phyloP scores from a whole-genome alignment of 805 yeast species.

The Wickerhamiella kazuoi region DNA sequence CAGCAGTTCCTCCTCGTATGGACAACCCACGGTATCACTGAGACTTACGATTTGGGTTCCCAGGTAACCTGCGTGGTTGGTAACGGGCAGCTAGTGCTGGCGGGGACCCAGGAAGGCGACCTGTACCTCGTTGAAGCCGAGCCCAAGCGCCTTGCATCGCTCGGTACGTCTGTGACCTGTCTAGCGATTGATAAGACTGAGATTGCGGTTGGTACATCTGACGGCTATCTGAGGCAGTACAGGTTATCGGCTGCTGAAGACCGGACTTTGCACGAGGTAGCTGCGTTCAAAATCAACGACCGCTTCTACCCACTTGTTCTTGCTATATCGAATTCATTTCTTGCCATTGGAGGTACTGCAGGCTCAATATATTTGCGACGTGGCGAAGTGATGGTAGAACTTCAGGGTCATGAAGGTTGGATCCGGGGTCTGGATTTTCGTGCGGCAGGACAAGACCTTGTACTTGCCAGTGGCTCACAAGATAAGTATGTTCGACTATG shows the following conservation, averaged over 20 bases:
- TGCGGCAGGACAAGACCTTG: slow-evolving; percentile 29
- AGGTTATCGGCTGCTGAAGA: slow-evolving; percentile 8
- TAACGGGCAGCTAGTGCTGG: slow-evolving; percentile 43
- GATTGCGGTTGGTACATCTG: slow-evolving; percentile 48
- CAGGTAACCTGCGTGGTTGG: slow-evolving; percentile 59
- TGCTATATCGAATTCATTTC: slow-evolving; percentile 10
- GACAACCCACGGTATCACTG: slow-evolving; percentile 1
- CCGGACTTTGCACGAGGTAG: background rate
- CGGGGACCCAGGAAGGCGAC: slow-evolving; percentile 34
- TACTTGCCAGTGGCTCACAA: slow-evolving; percentile 81
- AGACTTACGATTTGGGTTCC: slow-evolving; percentile 23
- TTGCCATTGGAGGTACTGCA: slow-evolving; percentile 22
- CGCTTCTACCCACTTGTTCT: slow-evolving; percentile 17
- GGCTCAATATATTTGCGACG: slow-evolving; percentile 33
- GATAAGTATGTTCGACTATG: slow-evolving; percentile 84
- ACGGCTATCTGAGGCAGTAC: slow-evolving; percentile 48
- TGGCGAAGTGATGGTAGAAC: slow-evolving; percentile 11
- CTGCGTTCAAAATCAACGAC: slow-evolving; percentile 1
- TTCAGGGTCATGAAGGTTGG: slow-evolving; percentile 97
- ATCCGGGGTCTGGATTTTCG: slow-evolving; percentile 52
- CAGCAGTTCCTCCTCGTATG: slow-evolving; percentile 2
- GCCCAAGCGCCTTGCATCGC: slow-evolving; percentile 43
- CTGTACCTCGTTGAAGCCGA: slow-evolving; percentile 21
- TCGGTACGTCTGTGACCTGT: slow-evolving; percentile 40
- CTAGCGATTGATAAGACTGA: slow-evolving; percentile 39